A percentile compares a stretch with the other conserved stretches of the same genome.
Evolutionary conservation across 768 basidiomycete species (phyloP).

Genomic region (Russula compacta): DNA sequence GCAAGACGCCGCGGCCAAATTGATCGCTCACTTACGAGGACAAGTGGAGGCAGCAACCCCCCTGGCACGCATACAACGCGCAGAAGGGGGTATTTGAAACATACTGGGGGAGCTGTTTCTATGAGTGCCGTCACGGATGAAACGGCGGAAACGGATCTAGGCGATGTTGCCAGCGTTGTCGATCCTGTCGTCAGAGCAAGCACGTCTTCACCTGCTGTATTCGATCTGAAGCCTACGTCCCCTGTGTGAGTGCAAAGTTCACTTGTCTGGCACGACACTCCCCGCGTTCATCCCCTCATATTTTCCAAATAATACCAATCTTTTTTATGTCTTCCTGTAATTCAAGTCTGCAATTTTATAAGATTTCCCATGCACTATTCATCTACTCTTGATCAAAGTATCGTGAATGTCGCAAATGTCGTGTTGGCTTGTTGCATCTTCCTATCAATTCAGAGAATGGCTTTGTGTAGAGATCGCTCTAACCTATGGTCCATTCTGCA

Average conservation of each 20-base stretch:
- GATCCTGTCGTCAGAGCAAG: slow-evolving; percentile 14
- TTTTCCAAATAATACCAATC: not conserved
- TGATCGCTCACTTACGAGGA: not conserved
- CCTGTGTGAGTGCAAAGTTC: not conserved
- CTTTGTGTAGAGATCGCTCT: not conserved
- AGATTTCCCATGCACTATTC: slow-evolving; percentile 8
- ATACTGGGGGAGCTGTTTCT: slow-evolving; percentile 11
- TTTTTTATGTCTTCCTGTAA: not conserved
- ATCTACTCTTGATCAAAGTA: not conserved
- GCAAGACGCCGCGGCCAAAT: slow-evolving; percentile 7
- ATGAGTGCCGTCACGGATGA: slow-evolving; percentile 15
- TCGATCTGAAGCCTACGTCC: slow-evolving; percentile 7
- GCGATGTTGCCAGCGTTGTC: not conserved
- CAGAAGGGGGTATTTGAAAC: slow-evolving; percentile 7
- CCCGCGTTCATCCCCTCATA: not conserved
- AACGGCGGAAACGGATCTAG: not conserved
- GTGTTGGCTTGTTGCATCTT: slow-evolving; percentile 1
- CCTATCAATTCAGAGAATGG: slow-evolving; percentile 1
- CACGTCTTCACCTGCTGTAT: slow-evolving; percentile 17
- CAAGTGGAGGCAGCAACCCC: not conserved
- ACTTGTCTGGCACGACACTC: not conserved
- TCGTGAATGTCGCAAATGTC: not conserved
- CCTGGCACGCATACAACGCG: slow-evolving; percentile 1
- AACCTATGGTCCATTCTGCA: too few species aligned
- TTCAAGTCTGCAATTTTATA: slow-evolving; percentile 6